Evolutionary conservation across 2,329 filamentous ascomycete genomes (phyloP).

Genomic region (Stagonosporopsis cucurbitacearum): DNA sequence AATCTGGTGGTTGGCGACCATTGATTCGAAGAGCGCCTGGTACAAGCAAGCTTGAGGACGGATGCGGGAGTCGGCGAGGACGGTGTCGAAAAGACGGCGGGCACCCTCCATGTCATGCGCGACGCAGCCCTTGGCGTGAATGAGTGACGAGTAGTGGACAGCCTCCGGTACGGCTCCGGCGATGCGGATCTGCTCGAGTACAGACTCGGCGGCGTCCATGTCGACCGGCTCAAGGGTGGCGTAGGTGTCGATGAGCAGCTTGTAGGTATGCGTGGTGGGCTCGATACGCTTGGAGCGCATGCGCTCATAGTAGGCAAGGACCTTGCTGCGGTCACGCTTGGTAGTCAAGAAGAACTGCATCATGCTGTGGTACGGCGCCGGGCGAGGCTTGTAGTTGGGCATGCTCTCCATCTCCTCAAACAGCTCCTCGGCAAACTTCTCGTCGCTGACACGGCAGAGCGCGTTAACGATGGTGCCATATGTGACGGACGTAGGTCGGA

Average conservation of each 20-base stretch:
- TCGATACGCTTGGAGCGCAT: slow-evolving; percentile 88
- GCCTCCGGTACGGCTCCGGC: slow-evolving; percentile 81
- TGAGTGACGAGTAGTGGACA: slow-evolving; percentile 93
- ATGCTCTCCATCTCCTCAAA: slow-evolving; percentile 99
- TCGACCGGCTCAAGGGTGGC: slow-evolving; percentile 91
- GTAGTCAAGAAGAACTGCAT: slow-evolving; percentile 99
- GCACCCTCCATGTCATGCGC: slow-evolving; percentile 89
- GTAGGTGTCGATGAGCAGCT: slow-evolving; percentile 93
- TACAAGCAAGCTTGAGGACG: slow-evolving; percentile 84
- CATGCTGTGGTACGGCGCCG: slow-evolving; percentile 98
- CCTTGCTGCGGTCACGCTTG: slow-evolving; percentile 94
- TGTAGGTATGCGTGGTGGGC: slow-evolving; percentile 95
- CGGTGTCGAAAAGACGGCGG: slow-evolving; percentile 79
- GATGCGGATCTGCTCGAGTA: slow-evolving; percentile 78
- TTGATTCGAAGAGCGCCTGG: slow-evolving; percentile 94
- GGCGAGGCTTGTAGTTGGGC: slow-evolving; percentile 97
- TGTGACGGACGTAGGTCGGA: slow-evolving; percentile 95
- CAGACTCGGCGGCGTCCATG: slow-evolving; percentile 83
- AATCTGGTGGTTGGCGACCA: slow-evolving; percentile 93
- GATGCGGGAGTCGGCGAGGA: slow-evolving; percentile 71
- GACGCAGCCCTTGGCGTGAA: slow-evolving; percentile 94
- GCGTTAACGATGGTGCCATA: slow-evolving; percentile 99
- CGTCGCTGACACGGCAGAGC: slow-evolving; percentile 93
- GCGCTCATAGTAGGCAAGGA: slow-evolving; percentile 90
- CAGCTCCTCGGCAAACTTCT: slow-evolving; percentile 95